Conservation (phyloP, 306 rosid genomes). For the Quercus bicolor region DNA sequence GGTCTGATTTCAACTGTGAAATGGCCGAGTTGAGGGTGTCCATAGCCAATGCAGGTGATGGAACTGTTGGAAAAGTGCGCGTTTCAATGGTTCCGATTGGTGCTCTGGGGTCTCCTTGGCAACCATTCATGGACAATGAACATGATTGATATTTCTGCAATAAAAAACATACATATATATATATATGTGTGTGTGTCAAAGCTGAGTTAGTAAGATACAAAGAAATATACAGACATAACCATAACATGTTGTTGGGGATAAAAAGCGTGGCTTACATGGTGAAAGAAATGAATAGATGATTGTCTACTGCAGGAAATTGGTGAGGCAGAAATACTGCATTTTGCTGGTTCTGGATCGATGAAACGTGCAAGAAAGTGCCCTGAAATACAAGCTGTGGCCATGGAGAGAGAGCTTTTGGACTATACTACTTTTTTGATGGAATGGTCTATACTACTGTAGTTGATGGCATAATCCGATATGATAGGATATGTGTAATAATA, state of each 20-base stretch:
- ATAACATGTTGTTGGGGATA: too few species aligned
- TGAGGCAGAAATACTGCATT: slow-evolving; percentile 5
- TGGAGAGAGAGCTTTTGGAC: background rate
- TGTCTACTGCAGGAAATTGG: slow-evolving; percentile 19
- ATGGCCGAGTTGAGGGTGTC: slow-evolving; percentile 52
- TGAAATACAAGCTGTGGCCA: slow-evolving; percentile 16
- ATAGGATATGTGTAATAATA: too few species aligned
- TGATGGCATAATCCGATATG: too few species aligned
- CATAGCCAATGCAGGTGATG: slow-evolving; percentile 58
- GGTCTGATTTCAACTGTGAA: slow-evolving; percentile 44
- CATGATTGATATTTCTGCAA: slow-evolving; percentile 37
- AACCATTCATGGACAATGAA: slow-evolving; percentile 72
- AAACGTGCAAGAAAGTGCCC: slow-evolving; percentile 26
- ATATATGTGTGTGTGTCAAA: background rate
- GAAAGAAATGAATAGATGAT: slow-evolving; percentile 25
- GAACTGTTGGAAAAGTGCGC: slow-evolving; percentile 40
- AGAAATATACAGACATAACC: background rate
- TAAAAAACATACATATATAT: background rate
- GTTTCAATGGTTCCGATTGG: slow-evolving; percentile 61
- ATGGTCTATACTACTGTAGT: too few species aligned
- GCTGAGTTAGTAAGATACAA: background rate
- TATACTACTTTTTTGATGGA: too few species aligned
- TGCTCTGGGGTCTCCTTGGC: slow-evolving; percentile 32
- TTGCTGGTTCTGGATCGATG: slow-evolving; percentile 14
- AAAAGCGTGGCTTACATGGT: slow-evolving; percentile 17